These are phyloP conservation scores for Botrytis pseudocinerea DNA, from an alignment of 2,329 filamentous ascomycete genomes.

Conservation along the genomic window DNA sequence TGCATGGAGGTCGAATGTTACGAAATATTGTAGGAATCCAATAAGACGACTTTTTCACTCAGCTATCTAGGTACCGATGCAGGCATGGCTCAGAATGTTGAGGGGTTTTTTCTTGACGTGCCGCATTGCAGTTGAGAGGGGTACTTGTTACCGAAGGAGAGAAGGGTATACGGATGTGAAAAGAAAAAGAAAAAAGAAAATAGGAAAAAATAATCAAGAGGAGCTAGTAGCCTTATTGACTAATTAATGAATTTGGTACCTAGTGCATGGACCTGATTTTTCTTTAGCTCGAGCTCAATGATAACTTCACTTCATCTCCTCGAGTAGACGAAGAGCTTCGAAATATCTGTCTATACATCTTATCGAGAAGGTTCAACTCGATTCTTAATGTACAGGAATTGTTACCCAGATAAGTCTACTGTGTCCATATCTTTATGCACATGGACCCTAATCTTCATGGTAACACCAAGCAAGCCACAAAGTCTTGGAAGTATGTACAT, in stretches of 20 bases:
- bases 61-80: not conserved
- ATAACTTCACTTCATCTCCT: not conserved
- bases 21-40: not conserved
- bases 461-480: not conserved
- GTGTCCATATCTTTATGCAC: not conserved
- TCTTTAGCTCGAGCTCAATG: conserved; percentile 2
- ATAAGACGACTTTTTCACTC: not conserved
- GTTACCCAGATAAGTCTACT: not conserved
- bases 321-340: not conserved
- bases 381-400: too few species aligned
- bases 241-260: not conserved
- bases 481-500: not conserved
- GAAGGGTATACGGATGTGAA: not conserved
- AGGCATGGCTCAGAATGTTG: not conserved
- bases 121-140: not conserved
- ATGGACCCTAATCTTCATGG: not conserved
- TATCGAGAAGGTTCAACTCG: not conserved
- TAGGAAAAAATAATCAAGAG: not conserved
- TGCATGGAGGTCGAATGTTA: not conserved
- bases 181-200: not conserved
- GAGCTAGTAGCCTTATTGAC: not conserved
- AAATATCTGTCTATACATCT: not conserved
- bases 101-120: not conserved
- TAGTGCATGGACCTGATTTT: not conserved
- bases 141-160: not conserved